These are phyloP conservation scores for Candida easanensis DNA, from an alignment of 805 yeast species.

Conservation along the genomic window DNA sequence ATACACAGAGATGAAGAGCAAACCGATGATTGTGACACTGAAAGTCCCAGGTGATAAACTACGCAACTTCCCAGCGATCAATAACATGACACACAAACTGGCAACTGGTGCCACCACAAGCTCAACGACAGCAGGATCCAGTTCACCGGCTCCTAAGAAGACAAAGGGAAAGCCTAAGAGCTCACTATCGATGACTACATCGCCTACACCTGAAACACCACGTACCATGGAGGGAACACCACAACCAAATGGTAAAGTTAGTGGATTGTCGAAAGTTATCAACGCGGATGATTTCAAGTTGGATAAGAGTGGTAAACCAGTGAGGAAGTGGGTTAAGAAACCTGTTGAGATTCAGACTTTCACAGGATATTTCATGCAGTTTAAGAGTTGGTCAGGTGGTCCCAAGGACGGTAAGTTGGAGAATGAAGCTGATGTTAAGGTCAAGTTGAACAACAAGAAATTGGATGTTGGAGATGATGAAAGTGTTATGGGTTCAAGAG, in stretches of 20 bases:
- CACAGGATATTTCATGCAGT: constrained; percentile 40
- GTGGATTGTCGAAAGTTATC: constrained; percentile 10
- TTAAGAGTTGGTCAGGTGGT: constrained; percentile 39
- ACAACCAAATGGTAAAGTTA: constrained; percentile 2
- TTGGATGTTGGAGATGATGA: constrained; percentile 8
- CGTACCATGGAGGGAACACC: constrained; percentile 18
- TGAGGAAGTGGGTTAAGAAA: constrained; percentile 42
- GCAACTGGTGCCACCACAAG: too few relatives aligned
- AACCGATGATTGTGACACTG: constrained; percentile 18
- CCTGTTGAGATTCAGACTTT: constrained; percentile 40
- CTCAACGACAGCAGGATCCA: background rate
- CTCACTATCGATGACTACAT: background rate
- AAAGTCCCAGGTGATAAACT: constrained; percentile 16
- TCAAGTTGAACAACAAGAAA: constrained; percentile 23
- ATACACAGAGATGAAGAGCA: constrained; percentile 4
- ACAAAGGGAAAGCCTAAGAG: constrained; percentile 2
- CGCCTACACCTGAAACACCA: constrained; percentile 15
- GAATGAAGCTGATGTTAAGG: constrained; percentile 8
- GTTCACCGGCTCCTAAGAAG: background rate
- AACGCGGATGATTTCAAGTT: constrained; percentile 27
- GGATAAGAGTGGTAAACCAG: constrained; percentile 41
- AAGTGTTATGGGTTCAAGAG: constrained; percentile 18
- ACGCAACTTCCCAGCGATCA: background rate
- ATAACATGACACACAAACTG: too few relatives aligned
- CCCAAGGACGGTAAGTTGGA: background rate